These are phyloP conservation scores for Haplosporangium gracile DNA, from an alignment of 192 early-diverging fungal species.

Conservation along the genomic window DNA sequence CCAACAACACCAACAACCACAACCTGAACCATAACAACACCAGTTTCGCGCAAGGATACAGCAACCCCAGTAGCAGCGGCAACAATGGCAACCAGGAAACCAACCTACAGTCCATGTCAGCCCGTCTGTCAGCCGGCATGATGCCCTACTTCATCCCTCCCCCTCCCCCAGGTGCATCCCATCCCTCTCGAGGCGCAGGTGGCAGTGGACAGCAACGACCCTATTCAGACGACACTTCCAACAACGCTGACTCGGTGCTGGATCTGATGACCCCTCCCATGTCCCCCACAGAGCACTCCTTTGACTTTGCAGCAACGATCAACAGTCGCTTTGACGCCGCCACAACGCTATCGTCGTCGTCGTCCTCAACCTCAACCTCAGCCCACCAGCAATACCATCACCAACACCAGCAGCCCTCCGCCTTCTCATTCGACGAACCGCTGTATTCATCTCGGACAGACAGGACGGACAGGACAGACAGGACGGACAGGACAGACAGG, in stretches of 20 bases:
- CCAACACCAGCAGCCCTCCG: neutral
- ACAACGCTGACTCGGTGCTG: conserved; percentile 5
- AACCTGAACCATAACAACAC: neutral
- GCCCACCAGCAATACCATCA: neutral
- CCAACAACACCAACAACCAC: neutral
- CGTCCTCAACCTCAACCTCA: conserved; percentile 8
- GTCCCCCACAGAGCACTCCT: conserved; percentile 49
- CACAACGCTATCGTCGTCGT: neutral
- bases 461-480: neutral
- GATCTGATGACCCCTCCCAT: conserved; percentile 54
- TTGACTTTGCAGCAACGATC: conserved; percentile 32
- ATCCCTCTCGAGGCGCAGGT: neutral
- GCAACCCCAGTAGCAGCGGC: neutral
- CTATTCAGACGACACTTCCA: neutral
- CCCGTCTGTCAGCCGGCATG: conserved; percentile 50
- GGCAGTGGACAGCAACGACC: neutral
- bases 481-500: neutral
- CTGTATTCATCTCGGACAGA: conserved; percentile 12
- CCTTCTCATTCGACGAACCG: neutral
- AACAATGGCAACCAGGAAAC: conserved; percentile 7
- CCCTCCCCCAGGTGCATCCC: conserved; percentile 13
- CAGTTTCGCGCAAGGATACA: neutral
- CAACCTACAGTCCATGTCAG: conserved; percentile 40
- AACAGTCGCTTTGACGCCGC: conserved; percentile 23
- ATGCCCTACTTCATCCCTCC: conserved; percentile 52